Evolutionary conservation across 257 asterid genomes (phyloP).

Genomic region (Solanum ossicruentum): DNA sequence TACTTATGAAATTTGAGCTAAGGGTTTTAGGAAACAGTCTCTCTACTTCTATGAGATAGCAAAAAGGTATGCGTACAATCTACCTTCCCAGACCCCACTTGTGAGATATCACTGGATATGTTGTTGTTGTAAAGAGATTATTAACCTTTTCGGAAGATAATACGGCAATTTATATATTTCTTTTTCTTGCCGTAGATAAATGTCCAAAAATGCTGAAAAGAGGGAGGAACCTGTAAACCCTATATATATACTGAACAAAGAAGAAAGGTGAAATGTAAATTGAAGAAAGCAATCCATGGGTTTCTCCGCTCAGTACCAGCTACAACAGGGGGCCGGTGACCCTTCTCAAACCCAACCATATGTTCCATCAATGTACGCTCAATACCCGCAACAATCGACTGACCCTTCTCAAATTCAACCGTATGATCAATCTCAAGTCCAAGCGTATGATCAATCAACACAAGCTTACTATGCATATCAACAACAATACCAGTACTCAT

Average conservation of each 20-base stretch:
- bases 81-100: no score
- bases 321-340: background rate
- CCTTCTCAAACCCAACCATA: slow-evolving; percentile 2
- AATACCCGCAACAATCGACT: background rate
- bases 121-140: no score
- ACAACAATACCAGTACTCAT: slow-evolving; percentile 15
- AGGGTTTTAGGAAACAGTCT: no score
- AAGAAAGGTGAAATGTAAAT: background rate
- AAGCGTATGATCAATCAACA: slow-evolving; percentile 17
- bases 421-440: slow-evolving; percentile 13
- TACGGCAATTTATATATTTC: no score
- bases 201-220: no score
- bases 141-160: no score
- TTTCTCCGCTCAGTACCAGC: slow-evolving; percentile 13
- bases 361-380: slow-evolving; percentile 9
- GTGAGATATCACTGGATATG: no score
- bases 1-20: no score
- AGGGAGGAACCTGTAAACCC: background rate
- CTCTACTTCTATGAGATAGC: no score
- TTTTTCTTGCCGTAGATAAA: no score
- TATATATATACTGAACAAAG: background rate
- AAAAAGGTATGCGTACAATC: no score
- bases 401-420: background rate
- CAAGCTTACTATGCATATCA: slow-evolving; percentile 1
- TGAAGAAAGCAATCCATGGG: background rate